Evolutionary conservation across 306 rosid species (phyloP), one percentile per base, ranked within the genome.

Genomic region (Lathyrus oleraceus): DNA sequence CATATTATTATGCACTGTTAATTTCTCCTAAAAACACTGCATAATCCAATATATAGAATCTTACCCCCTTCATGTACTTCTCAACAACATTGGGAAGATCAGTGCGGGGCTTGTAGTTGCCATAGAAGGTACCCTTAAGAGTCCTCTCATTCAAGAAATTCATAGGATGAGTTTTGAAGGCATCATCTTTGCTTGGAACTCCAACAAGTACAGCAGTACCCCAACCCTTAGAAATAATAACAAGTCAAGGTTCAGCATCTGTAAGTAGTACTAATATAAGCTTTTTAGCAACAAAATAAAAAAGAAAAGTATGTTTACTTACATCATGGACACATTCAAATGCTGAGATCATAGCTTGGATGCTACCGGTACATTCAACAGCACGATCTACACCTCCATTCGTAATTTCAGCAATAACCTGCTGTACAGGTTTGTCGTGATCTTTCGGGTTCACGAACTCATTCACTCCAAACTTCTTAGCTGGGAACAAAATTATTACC

Each of bases 261-360:
- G 3, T 44, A 12, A 12, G 38, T 32, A 61, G 2, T 32, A 59
- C 20, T 43, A 1, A 17, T 45, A 65, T 40, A 59, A 58, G 9
- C 5, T 25, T 15, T 10, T 17, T 17, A 54, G 45, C 10, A 61
- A 23, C 25, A 36, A 68, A 68, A 7, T 7, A 15, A 17, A 0
- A 49, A 10, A 51, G 0, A 5, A 10, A 3, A 16, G 30, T 4
- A 23, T 52, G 60, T 48, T 52, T 11, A 35, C 39, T 28, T 81
- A 92, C 98, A 79, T 92, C 96, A 6, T 92, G 98, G 38, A 92
- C 96, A 40, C 96, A 90, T 85, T 92, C 98, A 19, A 92, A 92
- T 5, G 98, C 96, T 5, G 98, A 86, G 72, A 88, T 82, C 96
- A 90, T 90, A 27, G 96, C 96, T 69, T 92, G 96, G 52, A 88